Base-by-base conservation (phyloP, 2,329 filamentous ascomycete genomes). In the Penicillium sp. region DNA sequence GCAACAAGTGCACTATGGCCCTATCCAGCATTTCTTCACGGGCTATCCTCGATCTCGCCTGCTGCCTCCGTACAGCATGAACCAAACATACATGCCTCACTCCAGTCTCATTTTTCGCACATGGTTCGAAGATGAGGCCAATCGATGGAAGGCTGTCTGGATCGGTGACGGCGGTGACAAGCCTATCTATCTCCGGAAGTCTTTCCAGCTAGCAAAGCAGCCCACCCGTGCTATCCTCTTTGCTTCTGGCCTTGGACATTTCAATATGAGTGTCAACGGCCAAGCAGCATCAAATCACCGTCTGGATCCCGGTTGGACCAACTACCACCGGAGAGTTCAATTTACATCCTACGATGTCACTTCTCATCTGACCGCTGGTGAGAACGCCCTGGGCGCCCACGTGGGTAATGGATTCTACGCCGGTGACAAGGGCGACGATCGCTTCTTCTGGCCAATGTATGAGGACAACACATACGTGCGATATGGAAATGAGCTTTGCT, bases 351-450 rank as follows among this genome's bases (percentile, higher is more conserved):
- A 81, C 61, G 79, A 82, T 58, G 64, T 81, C 6, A 79, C 79
- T 4, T 49, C 65, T 2, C 70, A 72, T 11, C 57, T 81, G 1
- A 61, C 33, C 0, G 46, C 62, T 11, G 75, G 75, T 0, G 69
- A 72, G 11, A 78, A 79, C 40, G 74, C 74, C 1, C 58, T 79
- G 8, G 76, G 73, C 5, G 76, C 75, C 6, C 75, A 79, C 56
- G 63, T 81, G 0, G 78, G 78, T 7, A 81, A 82, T 35, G 80
- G 80, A 0, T 82, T 81, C 65, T 81, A 80, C 45, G 79, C 79
- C 7, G 79, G 80, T 2, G 68, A 70, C 26, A 57, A 70, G 43
- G 66, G 68, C 5, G 66, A 68, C 2, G 63, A 59, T 38, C 64
- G 68, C 26, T 70, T 70, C 58, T 70, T 70, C 55, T 70, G 68